Conservation (phyloP, 2,329 filamentous ascomycete species). For the Mycosphaerella arachidis region DNA sequence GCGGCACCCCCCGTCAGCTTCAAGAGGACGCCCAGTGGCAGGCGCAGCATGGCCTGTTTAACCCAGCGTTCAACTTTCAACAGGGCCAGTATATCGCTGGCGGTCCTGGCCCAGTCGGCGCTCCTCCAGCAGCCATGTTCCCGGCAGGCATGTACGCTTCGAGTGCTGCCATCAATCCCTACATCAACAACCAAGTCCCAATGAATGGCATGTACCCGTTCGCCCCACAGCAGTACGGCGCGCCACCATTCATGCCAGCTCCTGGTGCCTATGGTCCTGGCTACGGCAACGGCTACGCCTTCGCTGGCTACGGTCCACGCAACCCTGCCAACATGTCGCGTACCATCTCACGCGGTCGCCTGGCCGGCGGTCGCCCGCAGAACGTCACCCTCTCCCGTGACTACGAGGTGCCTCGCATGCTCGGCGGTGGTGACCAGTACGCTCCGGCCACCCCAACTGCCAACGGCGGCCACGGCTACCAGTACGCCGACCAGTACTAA, state of each 20-base stretch:
- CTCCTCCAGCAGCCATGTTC: not conserved
- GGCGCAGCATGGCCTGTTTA: not conserved
- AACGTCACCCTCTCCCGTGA: slow-evolving; percentile 13
- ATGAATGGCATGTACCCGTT: not conserved
- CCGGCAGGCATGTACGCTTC: not conserved
- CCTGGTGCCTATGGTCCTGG: not conserved
- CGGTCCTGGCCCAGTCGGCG: slow-evolving; percentile 5
- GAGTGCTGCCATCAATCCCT: not conserved
- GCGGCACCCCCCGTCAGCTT: slow-evolving; percentile 57
- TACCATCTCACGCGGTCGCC: slow-evolving; percentile 17
- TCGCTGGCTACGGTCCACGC: not conserved
- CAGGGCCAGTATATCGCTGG: slow-evolving; percentile 4
- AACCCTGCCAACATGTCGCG: slow-evolving; percentile 19
- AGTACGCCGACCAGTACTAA: not conserved
- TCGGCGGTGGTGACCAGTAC: not conserved
- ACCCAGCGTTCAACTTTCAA: not conserved
- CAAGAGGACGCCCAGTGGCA: slow-evolving; percentile 26
- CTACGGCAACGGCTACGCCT: slow-evolving; percentile 3
- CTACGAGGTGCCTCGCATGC: not conserved
- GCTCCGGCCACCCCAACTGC: not conserved
- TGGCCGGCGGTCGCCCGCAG: slow-evolving; percentile 18
- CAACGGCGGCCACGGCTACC: slow-evolving; percentile 2
- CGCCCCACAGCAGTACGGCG: not conserved
- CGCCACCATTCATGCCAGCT: not conserved
- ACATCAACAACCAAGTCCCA: not conserved